Conservation (phyloP, 306 rosid genomes). For the Hippophae gyantsensis region DNA sequence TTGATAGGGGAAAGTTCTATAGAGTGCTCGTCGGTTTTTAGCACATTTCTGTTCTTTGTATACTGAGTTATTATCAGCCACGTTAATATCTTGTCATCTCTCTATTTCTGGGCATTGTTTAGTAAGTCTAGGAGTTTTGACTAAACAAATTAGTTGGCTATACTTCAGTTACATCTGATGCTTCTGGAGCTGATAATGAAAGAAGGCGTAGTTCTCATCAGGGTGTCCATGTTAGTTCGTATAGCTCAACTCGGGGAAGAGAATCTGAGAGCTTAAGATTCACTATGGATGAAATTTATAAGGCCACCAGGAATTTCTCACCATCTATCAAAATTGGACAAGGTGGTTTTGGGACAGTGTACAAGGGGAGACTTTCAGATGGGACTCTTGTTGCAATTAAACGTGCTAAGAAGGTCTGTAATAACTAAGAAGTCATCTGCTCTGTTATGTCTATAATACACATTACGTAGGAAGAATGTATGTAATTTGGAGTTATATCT, state of each 20-base stretch:
- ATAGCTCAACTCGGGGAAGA: slow-evolving; percentile 30
- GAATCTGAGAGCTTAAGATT: slow-evolving; percentile 51
- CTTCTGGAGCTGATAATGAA: slow-evolving; percentile 34
- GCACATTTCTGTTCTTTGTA: no score
- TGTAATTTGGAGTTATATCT: slow-evolving; percentile 9
- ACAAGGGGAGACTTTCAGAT: slow-evolving; percentile 60
- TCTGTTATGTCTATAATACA: not conserved
- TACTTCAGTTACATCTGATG: slow-evolving; percentile 38
- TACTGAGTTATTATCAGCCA: no score
- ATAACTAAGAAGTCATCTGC: not conserved
- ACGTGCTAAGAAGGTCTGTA: slow-evolving; percentile 86
- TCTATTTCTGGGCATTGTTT: no score
- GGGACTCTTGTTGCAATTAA: slow-evolving; percentile 75
- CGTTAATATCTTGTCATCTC: no score
- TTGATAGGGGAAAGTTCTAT: no score
- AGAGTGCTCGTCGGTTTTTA: no score
- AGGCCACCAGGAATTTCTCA: slow-evolving; percentile 75
- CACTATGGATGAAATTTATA: slow-evolving; percentile 58
- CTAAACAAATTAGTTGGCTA: slow-evolving; percentile 14
- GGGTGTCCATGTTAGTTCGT: slow-evolving; percentile 23
- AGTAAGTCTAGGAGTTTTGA: slow-evolving; percentile 8
- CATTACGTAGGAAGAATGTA: slow-evolving; percentile 5
- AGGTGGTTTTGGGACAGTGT: slow-evolving; percentile 94
- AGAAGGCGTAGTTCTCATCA: slow-evolving; percentile 36
- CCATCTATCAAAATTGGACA: slow-evolving; percentile 79